Base-by-base conservation (phyloP, 495 filamentous ascomycete genomes). In the Penicillium diatomitis region DNA sequence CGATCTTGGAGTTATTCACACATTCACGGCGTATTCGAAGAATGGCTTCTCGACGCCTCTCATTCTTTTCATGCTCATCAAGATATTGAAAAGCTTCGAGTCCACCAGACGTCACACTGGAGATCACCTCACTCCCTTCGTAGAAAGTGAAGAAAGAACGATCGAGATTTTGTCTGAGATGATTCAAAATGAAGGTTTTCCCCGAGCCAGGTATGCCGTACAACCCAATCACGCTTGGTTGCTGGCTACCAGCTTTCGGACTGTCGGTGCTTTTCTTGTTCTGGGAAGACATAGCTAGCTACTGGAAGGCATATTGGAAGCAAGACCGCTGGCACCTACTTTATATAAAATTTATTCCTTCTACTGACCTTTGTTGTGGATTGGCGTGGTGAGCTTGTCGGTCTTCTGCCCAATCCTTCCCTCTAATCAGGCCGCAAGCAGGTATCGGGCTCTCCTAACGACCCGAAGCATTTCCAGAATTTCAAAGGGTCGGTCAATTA, bases 131-230 rank as follows among this genome's bases (percentile, higher is more conserved):
- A n/a, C 73, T 78, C 34, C 77, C 77, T 48, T 84, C 79, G 38
- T 70, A 77, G 55, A 76, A 78, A 0, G 39, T 36, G 51, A 81
- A 83, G 10, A 58, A 12, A 35, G 33, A 35, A 35, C 10, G 33
- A 9, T 67, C 47, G 39, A 62, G 27, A 28, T 53, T 60, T 27
- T 79, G 63, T 55, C 68, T 61, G 9, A 86, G 56, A 32, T 72
- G 49, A 2, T 66, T 43, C 28, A 82, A 51, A 8, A 83, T 48
- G 49, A 53, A 70, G 4, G 76, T 68, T 60, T 85, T 86, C 9
- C 82, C 81, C 29, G 58, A 74, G n/a, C 81, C 83, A 6, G 82
- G 68, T 46, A 85, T 8, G 28, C 79, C 83, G 54, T 84, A 85
- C 7, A 85, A 39, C 12, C 82, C 81, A 11, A 85, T 59, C 28